Conservation (phyloP, 768 basidiomycete species). For the Russula earlei region DNA sequence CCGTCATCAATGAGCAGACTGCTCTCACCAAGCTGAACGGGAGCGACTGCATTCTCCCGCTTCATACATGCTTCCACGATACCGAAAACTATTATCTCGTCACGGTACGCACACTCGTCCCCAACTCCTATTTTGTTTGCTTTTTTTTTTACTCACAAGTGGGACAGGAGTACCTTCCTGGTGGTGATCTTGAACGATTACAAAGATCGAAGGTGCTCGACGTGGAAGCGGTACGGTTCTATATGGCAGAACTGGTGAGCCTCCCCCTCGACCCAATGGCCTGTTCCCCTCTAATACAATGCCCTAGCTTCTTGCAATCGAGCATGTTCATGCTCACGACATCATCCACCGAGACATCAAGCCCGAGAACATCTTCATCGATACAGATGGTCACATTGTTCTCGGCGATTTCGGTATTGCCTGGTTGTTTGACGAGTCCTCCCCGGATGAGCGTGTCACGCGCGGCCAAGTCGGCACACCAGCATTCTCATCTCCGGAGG, state of each 20-base stretch:
- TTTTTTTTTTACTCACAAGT: neutral
- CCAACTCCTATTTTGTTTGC: neutral
- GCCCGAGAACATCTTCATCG: slow-evolving; percentile 94
- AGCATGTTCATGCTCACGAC: slow-evolving; percentile 77
- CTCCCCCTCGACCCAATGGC: neutral
- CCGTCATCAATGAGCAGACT: slow-evolving; percentile 2
- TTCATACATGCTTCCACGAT: slow-evolving; percentile 15
- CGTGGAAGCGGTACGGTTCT: slow-evolving; percentile 7
- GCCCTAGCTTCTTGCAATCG: slow-evolving; percentile 15
- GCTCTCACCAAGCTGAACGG: slow-evolving; percentile 2
- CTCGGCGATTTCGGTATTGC: slow-evolving; percentile 98
- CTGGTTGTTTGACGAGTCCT: slow-evolving; percentile 77
- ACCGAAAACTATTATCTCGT: slow-evolving; percentile 9
- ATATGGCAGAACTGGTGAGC: slow-evolving; percentile 16
- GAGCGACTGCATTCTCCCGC: slow-evolving; percentile 6
- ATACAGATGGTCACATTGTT: slow-evolving; percentile 71
- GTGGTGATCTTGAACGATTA: slow-evolving; percentile 1
- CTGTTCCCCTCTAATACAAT: neutral
- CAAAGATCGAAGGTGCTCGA: neutral
- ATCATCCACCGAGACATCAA: slow-evolving; percentile 99
- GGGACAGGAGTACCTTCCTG: slow-evolving; percentile 11
- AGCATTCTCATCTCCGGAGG: slow-evolving; percentile 14
- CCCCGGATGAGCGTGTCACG: slow-evolving; percentile 23
- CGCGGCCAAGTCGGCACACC: slow-evolving; percentile 9
- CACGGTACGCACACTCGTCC: neutral